A percentile compares a stretch with the other conserved stretches of the same genome.
Evolutionary conservation across 2,329 filamentous ascomycete species (phyloP).

Genomic region (Monilinia polystroma): DNA sequence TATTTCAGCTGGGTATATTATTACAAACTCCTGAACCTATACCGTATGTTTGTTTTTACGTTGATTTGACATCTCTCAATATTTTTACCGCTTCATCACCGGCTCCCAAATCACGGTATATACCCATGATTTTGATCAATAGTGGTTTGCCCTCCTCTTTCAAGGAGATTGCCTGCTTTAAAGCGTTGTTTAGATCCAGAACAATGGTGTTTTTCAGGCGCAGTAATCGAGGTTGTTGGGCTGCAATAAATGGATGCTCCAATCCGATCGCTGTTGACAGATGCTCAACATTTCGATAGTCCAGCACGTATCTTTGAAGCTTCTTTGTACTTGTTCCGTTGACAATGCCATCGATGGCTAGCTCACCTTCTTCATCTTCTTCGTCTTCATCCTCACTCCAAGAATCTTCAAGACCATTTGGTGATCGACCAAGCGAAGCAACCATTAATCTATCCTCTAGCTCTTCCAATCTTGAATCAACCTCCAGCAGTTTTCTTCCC

Average conservation of each 20-base stretch:
- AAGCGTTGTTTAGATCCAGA: slow-evolving; percentile 61
- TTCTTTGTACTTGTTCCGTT: slow-evolving; percentile 39
- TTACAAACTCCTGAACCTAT: slow-evolving; percentile 49
- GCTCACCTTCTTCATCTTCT: slow-evolving; percentile 41
- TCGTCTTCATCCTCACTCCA: slow-evolving; percentile 45
- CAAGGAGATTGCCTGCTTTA: slow-evolving; percentile 54
- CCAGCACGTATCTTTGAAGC: slow-evolving; percentile 55
- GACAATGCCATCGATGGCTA: slow-evolving; percentile 32
- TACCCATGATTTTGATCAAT: slow-evolving; percentile 55
- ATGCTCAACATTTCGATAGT: slow-evolving; percentile 56
- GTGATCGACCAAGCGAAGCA: slow-evolving; percentile 38
- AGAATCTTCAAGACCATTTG: slow-evolving; percentile 35
- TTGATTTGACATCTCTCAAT: slow-evolving; percentile 37
- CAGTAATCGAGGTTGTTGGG: slow-evolving; percentile 54
- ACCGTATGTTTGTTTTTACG: slow-evolving; percentile 29
- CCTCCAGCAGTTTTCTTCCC: slow-evolving; percentile 63
- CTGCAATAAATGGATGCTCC: slow-evolving; percentile 62
- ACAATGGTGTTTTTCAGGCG: slow-evolving; percentile 62
- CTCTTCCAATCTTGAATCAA: slow-evolving; percentile 60
- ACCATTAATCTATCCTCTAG: slow-evolving; percentile 65
- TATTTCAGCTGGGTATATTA: slow-evolving; percentile 33
- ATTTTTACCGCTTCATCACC: slow-evolving; percentile 58
- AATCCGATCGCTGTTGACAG: slow-evolving; percentile 52
- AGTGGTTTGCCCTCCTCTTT: slow-evolving; percentile 43
- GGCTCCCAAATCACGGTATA: slow-evolving; percentile 63